These are phyloP conservation scores for Caloboletus firmus DNA, from an alignment of 1,284 basidiomycete species.

Conservation along the genomic window DNA sequence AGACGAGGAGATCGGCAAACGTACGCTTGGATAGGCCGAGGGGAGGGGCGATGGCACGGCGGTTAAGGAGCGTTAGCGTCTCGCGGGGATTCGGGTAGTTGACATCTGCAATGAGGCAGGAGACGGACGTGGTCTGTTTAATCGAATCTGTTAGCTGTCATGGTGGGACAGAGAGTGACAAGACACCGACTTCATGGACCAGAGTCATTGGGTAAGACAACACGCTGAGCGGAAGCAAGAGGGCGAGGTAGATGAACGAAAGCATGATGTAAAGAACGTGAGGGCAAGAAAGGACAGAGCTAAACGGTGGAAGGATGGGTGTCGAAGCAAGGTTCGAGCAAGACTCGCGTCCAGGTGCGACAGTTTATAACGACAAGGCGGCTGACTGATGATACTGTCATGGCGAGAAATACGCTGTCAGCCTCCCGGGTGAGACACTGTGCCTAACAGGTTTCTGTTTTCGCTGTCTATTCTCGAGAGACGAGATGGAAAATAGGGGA, in stretches of 20 bases:
- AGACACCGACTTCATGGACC: conserved; percentile 9
- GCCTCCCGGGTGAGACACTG: not conserved
- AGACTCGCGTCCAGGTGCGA: not conserved
- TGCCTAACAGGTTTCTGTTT: not conserved
- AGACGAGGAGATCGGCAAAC: conserved; percentile 31
- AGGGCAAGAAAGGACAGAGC: not conserved
- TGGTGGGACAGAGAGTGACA: not conserved
- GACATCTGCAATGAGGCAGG: conserved; percentile 32
- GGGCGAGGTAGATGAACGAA: conserved; percentile 15
- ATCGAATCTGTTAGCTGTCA: not conserved
- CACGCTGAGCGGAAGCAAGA: conserved; percentile 22
- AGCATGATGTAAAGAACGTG: conserved; percentile 25
- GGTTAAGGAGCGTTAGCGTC: conserved; percentile 26
- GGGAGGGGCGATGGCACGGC: conserved; percentile 23
- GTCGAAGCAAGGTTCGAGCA: not conserved
- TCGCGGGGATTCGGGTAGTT: conserved; percentile 25
- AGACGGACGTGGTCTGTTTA: conserved; percentile 8
- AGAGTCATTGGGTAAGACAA: conserved; percentile 20
- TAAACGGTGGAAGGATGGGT: not conserved
- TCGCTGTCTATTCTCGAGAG: not conserved
- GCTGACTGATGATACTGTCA: conserved; percentile 8
- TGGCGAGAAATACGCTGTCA: not conserved
- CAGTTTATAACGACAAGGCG: conserved; percentile 7
- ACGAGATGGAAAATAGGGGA: not conserved
- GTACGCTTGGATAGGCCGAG: conserved; percentile 24